Evolutionary conservation across 352 stramenopile species (phyloP), one percentile per base, ranked within the genome.

Genomic region (Aphanomyces euteiches): DNA sequence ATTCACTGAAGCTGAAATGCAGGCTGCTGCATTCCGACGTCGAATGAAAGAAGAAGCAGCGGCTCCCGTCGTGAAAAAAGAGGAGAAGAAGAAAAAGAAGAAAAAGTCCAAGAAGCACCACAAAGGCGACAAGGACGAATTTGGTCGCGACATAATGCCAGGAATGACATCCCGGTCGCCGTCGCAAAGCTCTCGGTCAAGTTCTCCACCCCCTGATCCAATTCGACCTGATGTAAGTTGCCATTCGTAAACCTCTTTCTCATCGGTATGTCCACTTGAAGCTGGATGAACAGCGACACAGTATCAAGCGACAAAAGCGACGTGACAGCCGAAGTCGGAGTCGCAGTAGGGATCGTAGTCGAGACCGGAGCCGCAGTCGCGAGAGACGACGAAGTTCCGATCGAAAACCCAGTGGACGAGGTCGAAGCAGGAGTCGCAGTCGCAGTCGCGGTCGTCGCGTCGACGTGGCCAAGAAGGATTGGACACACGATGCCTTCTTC

Each of bases 401-500:
- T 28, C 28, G 28, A 28, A 28, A 28, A 28, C 28, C 28, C 28
- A 28, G 28, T 28, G 81, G 74, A 56, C 75, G 69, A 61, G 78
- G 74, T 38, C 72, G 60, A 36, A 57, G 66, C 54, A 64, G 60
- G 37, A 63, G 69, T 39, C 38, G 54, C 36, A 73, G 53, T 59
- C 54, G 72, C 13, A 48, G 54, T 47, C 63, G 56, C 3, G 72
- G 69, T 13, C 73, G 73, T 7, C 76, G 66, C n/a, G 78, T 77
- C 8, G 67, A 75, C 36, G 77, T 78, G 7, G 53, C 67, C 12
- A 75, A 82, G 17, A 74, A 68, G 34, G 77, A 78, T 41, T 95
- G 87, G 87, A 86, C 82, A 15, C 87, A 95, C 54, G 81, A 83
- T 21, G 87, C 76, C 1, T 95, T 90, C 47, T 75, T 89, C 17